phyloP scores from a whole-genome alignment of 345 rosid species.

The Pistacia vera region DNA sequence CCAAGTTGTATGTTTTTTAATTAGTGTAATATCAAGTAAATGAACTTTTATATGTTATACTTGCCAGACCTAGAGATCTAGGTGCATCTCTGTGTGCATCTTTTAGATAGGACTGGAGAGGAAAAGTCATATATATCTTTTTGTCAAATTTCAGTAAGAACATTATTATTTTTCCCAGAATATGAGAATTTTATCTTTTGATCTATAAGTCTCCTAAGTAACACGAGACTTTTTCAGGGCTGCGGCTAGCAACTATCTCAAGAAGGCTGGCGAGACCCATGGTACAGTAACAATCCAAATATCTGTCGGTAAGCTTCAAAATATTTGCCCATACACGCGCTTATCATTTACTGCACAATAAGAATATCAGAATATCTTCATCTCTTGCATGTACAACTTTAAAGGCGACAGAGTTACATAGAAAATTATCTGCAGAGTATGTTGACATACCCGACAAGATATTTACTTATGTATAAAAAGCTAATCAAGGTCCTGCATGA shows the following conservation, averaged over 20 bases:
- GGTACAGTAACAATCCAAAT: slow-evolving; percentile 69
- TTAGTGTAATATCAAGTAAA: not conserved
- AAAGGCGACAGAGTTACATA: not conserved
- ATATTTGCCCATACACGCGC: not conserved
- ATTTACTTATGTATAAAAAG: not conserved
- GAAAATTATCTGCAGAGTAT: not conserved
- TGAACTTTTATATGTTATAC: not conserved
- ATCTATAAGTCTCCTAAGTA: not conserved
- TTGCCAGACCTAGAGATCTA: not conserved
- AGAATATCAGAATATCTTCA: not conserved
- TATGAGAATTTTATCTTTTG: not conserved
- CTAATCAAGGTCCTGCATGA: not conserved
- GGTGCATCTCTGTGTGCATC: not conserved
- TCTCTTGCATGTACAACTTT: not conserved
- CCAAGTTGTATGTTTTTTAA: not conserved
- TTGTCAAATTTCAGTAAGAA: not conserved
- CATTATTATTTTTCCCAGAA: not conserved
- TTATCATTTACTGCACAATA: not conserved
- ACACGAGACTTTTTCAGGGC: slow-evolving; percentile 41
- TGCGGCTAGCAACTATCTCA: slow-evolving; percentile 73
- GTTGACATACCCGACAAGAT: not conserved
- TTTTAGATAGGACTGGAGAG: not conserved
- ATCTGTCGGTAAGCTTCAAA: slow-evolving; percentile 60
- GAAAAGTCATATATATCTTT: not conserved
- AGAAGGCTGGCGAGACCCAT: slow-evolving; percentile 75